phyloP scores from a whole-genome alignment of 2,329 filamentous ascomycete genomes.

The Penicillium sp. region DNA sequence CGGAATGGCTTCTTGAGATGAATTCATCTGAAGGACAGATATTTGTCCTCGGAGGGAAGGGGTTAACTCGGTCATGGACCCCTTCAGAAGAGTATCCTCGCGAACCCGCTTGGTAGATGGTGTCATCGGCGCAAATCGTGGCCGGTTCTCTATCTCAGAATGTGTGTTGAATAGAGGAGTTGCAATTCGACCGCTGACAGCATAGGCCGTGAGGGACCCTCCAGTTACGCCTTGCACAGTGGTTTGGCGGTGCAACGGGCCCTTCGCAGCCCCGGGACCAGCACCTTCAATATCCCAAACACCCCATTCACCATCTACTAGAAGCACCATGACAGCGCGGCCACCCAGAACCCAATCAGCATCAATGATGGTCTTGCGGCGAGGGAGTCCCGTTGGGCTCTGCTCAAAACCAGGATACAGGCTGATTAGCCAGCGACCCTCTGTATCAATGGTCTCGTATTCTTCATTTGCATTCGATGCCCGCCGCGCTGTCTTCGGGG shows the following conservation, averaged over 20 bases:
- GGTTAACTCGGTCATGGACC: conserved; percentile 28
- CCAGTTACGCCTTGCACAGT: conserved; percentile 42
- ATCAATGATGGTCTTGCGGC: conserved; percentile 46
- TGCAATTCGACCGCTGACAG: conserved; percentile 43
- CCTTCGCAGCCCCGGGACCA: conserved; percentile 42
- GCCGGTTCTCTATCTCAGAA: conserved; percentile 31
- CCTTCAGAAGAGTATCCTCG: conserved; percentile 47
- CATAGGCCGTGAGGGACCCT: conserved; percentile 43
- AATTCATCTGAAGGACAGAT: conserved; percentile 40
- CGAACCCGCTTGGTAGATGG: conserved; percentile 49
- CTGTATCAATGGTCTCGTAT: conserved; percentile 32
- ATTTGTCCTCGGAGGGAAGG: conserved; percentile 43
- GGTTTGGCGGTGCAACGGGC: conserved; percentile 39
- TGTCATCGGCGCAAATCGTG: conserved; percentile 48
- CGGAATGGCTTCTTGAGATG: conserved; percentile 34
- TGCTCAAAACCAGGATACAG: conserved; percentile 45
- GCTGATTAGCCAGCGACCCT: conserved; percentile 47
- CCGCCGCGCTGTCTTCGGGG: conserved; percentile 27
- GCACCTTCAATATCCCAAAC: conserved; percentile 51
- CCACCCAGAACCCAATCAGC: conserved; percentile 49
- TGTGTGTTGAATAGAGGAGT: conserved; percentile 27
- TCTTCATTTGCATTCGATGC: conserved; percentile 33
- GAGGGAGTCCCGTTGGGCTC: conserved; percentile 27
- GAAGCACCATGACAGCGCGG: conserved; percentile 45
- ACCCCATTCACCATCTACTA: conserved; percentile 51